These are phyloP conservation scores for Eucalyptus viminalis DNA, from an alignment of 345 rosid species.

Conservation along the genomic window DNA sequence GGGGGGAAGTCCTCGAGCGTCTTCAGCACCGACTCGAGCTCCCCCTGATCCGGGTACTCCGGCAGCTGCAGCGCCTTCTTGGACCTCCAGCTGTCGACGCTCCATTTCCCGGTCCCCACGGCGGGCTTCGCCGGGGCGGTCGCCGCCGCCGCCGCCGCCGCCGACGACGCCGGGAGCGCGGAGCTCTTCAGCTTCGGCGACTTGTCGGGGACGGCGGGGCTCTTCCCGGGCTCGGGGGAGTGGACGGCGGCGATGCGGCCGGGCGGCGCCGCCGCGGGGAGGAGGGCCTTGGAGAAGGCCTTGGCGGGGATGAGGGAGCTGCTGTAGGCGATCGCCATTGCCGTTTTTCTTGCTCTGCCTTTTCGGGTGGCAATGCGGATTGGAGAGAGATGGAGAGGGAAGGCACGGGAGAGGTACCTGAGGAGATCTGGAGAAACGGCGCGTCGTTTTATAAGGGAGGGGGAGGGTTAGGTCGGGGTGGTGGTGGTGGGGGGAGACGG, in stretches of 20 bases:
- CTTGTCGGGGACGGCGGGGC: neutral
- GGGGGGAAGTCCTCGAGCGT: conserved; percentile 7
- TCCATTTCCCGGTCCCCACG: neutral
- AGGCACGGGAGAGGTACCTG: neutral
- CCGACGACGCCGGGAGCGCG: neutral
- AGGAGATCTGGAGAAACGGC: neutral
- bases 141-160: neutral
- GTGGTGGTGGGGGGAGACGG: neutral
- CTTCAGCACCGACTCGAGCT: conserved; percentile 8
- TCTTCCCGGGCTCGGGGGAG: neutral
- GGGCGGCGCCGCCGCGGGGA: neutral
- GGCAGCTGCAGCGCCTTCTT: conserved; percentile 13
- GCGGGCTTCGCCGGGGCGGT: neutral
- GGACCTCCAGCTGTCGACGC: conserved; percentile 8
- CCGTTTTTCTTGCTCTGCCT: neutral
- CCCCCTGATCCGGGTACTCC: conserved; percentile 4
- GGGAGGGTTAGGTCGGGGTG: neutral
- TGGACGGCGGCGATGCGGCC: neutral
- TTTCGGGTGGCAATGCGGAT: neutral
- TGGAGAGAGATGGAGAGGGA: neutral
- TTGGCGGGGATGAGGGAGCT: neutral
- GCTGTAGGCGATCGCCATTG: neutral
- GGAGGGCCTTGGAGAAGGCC: neutral
- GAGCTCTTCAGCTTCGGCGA: neutral
- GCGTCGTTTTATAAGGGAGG: neutral